Conservation (phyloP, 2,329 filamentous ascomycete genomes). For the Colletotrichum navitas region DNA sequence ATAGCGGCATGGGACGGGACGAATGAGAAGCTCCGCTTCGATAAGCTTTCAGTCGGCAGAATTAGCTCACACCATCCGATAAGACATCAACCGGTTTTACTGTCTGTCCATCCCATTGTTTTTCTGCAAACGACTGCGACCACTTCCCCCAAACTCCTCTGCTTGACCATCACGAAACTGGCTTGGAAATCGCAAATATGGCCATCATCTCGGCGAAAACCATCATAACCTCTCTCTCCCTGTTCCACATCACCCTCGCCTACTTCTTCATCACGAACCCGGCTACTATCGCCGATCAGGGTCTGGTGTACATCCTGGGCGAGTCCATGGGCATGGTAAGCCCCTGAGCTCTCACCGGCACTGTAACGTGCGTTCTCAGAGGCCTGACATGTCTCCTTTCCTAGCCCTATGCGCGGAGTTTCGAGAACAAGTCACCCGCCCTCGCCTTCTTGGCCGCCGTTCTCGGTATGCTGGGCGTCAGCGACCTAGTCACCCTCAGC, state of each 20-base stretch:
- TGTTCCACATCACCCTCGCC: constrained; percentile 87
- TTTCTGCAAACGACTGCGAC: constrained; percentile 22
- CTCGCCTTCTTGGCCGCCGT: constrained; percentile 80
- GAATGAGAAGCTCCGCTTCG: constrained; percentile 36
- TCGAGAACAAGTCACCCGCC: constrained; percentile 77
- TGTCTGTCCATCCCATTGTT: background rate
- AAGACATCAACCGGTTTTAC: constrained; percentile 24
- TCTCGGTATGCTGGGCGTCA: constrained; percentile 70
- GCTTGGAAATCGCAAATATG: constrained; percentile 65
- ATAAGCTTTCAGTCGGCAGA: constrained; percentile 26
- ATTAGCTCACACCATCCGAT: constrained; percentile 30
- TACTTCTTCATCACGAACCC: constrained; percentile 87
- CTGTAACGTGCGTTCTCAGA: too few species aligned
- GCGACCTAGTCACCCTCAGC: constrained; percentile 75
- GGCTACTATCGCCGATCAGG: constrained; percentile 79
- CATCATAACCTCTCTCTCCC: constrained; percentile 83
- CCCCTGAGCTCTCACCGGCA: constrained; percentile 10
- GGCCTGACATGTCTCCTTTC: constrained; percentile 1
- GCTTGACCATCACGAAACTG: background rate
- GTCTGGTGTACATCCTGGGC: constrained; percentile 83
- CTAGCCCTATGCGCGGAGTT: constrained; percentile 74
- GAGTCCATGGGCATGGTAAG: constrained; percentile 86
- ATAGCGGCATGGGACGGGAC: background rate
- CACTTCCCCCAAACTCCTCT: background rate
- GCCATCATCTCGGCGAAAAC: constrained; percentile 83